Base-by-base conservation (phyloP, 306 rosid genomes). In the Luffa acutangula region DNA sequence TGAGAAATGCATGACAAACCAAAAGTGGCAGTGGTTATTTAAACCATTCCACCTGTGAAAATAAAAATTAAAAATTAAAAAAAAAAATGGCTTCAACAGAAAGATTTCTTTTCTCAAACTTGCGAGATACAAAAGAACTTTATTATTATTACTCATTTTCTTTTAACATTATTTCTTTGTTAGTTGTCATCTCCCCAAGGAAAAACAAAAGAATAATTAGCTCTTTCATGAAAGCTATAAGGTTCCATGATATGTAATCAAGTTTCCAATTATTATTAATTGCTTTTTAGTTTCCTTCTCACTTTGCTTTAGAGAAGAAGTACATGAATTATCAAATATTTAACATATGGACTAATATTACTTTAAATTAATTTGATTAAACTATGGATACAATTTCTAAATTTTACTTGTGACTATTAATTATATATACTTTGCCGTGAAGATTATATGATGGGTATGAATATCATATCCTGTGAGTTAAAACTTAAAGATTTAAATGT, bases 1-100 rank as follows among this genome's bases (percentile, higher is more conserved):
- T 64, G 83, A 48, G 72, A 71, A 36, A 81, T 86, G 81, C 67
- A 56, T 37, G 79, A 76, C 13, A 76, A 56, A 39, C 67, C 79
- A 53, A 76, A 77, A 63, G 83, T 82, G 75, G 56, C 79, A 34
- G 43, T 21, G 25, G 1, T 46, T 73, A 49, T 73, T 49, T 73
- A 71, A 71, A 48, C 37, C 9, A 71, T 21, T 21, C 9, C 36
- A 15, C 5, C 0, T 20, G 42, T 6, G 21, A 64, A 58, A 9
- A 31, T 17, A n/a, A 21, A 58, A 1, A 52, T n/a, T n/a, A 2
- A 12, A 15, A 25, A 52, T n/a, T n/a, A 15, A 53, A 12, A 0
- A 63, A 34, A 63, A 15, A n/a, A 12, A 2, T 7, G n/a, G 34
- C 75, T 67, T 67, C 36, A 3, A 17, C 7, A 18, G 25, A 67